phyloP scores from a whole-genome alignment of 2,329 filamentous ascomycete genomes.

The Boeremia lycopersici region DNA sequence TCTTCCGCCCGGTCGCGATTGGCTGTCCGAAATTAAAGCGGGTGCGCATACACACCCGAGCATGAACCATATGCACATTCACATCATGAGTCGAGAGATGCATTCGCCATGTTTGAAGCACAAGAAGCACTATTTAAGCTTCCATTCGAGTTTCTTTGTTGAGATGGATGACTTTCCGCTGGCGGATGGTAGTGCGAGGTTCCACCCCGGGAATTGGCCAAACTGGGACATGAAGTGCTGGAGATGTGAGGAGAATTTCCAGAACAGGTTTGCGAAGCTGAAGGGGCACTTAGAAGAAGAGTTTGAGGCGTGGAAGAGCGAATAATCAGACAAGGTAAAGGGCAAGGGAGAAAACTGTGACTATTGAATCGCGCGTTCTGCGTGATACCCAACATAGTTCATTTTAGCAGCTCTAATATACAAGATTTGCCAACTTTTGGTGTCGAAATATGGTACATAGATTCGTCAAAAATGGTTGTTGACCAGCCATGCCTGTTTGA shows the following conservation, averaged over 20 bases:
- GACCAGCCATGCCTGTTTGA: background rate
- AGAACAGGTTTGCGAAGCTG: slow-evolving; percentile 72
- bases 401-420: slow-evolving; percentile 24
- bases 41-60: slow-evolving; percentile 88
- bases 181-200: slow-evolving; percentile 65
- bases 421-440: slow-evolving; percentile 24
- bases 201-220: slow-evolving; percentile 66
- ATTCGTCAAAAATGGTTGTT: slow-evolving; percentile 9
- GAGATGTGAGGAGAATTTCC: slow-evolving; percentile 78
- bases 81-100: slow-evolving; percentile 83
- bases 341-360: background rate
- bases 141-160: slow-evolving; percentile 84
- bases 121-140: slow-evolving; percentile 90
- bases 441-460: slow-evolving; percentile 19
- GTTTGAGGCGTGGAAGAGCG: slow-evolving; percentile 73
- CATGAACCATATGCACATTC: slow-evolving; percentile 91
- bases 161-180: slow-evolving; percentile 80
- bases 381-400: slow-evolving; percentile 1
- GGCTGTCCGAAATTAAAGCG: slow-evolving; percentile 72
- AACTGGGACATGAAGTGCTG: slow-evolving; percentile 76
- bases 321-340: slow-evolving; percentile 16
- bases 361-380: background rate
- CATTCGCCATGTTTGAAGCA: slow-evolving; percentile 74
- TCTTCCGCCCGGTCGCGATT: slow-evolving; percentile 74
- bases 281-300: slow-evolving; percentile 78